phyloP scores from a whole-genome alignment of 108 stramenopile genomes.

The Pseudonitzschia delicatissima region DNA sequence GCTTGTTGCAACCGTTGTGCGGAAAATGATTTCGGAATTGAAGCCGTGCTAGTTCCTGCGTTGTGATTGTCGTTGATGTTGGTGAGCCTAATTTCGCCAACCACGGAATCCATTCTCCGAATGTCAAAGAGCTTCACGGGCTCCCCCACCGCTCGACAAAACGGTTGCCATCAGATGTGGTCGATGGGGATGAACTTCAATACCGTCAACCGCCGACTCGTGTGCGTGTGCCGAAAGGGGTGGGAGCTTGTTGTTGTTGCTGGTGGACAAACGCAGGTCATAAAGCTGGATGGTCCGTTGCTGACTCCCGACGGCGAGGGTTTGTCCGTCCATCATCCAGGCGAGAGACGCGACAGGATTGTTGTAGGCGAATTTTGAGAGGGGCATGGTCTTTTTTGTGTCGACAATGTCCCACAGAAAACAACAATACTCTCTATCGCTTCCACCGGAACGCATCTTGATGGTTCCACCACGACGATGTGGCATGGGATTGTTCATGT shows the following conservation, averaged over 20 bases:
- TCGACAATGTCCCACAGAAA: constrained; percentile 58
- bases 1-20: constrained; percentile 6
- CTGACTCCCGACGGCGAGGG: constrained; percentile 66
- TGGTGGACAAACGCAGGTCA: constrained; percentile 57
- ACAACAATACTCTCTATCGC: constrained; percentile 74
- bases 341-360: constrained; percentile 62
- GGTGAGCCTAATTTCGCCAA: constrained; percentile 60
- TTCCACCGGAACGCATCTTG: constrained; percentile 22
- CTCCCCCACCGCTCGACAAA: constrained; percentile 12
- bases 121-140: constrained; percentile 42
- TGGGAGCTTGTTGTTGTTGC: constrained; percentile 44
- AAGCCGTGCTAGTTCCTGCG: constrained; percentile 26
- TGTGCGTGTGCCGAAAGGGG: constrained; percentile 61
- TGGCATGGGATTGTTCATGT: constrained; percentile 2
- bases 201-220: constrained; percentile 69
- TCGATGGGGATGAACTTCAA: constrained; percentile 52
- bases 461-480: constrained; percentile 21
- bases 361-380: constrained; percentile 58
- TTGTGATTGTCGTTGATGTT: neutral
- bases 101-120: constrained; percentile 52
- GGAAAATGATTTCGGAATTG: neutral
- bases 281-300: constrained; percentile 50
- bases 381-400: constrained; percentile 24
- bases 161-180: constrained; percentile 16
- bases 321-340: constrained; percentile 66